phyloP scores from a whole-genome alignment of 2,329 filamentous ascomycete genomes.

The Botryotinia convoluta region DNA sequence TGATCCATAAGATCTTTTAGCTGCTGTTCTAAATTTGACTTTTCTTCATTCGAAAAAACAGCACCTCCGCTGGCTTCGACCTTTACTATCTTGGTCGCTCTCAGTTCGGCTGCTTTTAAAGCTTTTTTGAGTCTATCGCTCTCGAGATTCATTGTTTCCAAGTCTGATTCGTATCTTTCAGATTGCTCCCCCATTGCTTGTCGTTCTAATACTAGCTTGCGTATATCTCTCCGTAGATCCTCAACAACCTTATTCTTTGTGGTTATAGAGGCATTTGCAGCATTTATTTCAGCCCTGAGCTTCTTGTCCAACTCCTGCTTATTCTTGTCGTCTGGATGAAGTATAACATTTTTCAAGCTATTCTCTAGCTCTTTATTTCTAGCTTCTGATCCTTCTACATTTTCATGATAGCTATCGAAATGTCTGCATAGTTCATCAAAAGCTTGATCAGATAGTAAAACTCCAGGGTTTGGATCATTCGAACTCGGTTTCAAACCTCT shows the following conservation, averaged over 20 bases:
- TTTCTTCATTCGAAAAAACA: background rate
- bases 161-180: background rate
- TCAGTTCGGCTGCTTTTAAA: background rate
- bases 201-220: background rate
- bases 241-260: background rate
- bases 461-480: background rate
- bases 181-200: no score
- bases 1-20: background rate
- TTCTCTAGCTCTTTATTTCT: background rate
- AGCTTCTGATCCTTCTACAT: background rate
- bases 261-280: background rate
- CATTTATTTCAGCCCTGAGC: background rate
- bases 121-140: background rate
- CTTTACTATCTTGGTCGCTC: background rate
- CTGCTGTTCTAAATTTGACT: background rate
- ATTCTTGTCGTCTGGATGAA: background rate
- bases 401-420: conserved; percentile 9
- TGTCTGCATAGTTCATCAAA: conserved; percentile 4
- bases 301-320: background rate
- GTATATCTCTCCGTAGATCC: background rate
- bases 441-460: background rate
- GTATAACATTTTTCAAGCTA: background rate
- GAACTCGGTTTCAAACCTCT: background rate
- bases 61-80: background rate
- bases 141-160: background rate